Conservation (phyloP, 306 rosid genomes). For the Purshia tridentata region DNA sequence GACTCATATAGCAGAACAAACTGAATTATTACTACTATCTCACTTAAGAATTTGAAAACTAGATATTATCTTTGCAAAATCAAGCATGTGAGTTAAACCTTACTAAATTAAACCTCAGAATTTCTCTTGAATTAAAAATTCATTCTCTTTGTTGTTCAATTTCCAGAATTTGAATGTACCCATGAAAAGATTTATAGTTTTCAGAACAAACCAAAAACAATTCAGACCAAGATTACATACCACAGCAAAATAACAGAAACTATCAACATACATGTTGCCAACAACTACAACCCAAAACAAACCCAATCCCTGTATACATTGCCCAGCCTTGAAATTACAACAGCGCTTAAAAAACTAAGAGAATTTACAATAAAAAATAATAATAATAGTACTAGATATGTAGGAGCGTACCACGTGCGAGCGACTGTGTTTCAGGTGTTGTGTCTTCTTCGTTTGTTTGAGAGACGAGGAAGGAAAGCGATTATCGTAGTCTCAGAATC, state of each 20-base stretch:
- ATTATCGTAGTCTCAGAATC: too few relatives aligned
- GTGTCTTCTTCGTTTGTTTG: too few relatives aligned
- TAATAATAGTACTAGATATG: too few relatives aligned
- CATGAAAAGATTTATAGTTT: background rate
- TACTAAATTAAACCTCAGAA: background rate
- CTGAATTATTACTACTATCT: background rate
- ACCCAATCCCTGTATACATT: background rate
- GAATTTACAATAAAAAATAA: too few relatives aligned
- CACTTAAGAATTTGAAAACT: background rate
- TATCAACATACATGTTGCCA: background rate
- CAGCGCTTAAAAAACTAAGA: too few relatives aligned
- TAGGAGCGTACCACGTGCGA: too few relatives aligned
- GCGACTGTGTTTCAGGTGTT: too few relatives aligned
- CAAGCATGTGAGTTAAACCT: background rate
- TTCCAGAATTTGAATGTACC: background rate
- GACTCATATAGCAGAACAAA: background rate
- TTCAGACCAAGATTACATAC: background rate
- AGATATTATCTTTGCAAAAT: background rate
- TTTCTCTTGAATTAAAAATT: background rate
- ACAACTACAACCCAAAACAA: background rate
- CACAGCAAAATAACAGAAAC: background rate
- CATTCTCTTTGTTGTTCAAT: background rate
- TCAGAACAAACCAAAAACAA: background rate
- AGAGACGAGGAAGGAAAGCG: too few relatives aligned
- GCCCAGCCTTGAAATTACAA: too few relatives aligned